Evolutionary conservation across 129 eudicot species (phyloP).

Genomic region (Erigeron canadensis): DNA sequence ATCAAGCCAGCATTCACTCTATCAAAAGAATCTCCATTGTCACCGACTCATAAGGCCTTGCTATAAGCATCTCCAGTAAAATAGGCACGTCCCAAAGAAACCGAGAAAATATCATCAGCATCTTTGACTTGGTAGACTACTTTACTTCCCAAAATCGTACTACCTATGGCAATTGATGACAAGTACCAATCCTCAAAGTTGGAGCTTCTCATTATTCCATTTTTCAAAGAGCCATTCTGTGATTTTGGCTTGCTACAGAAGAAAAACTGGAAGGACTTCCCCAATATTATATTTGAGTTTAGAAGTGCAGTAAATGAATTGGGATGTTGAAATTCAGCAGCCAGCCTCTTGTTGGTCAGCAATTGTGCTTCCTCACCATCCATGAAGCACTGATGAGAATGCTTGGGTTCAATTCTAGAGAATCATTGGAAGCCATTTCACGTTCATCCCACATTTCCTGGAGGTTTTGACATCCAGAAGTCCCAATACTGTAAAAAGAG

Average conservation of each 20-base stretch:
- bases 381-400: conserved; percentile 60
- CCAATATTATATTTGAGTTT: conserved; percentile 43
- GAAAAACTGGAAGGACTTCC: conserved; percentile 43
- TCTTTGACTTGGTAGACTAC: conserved; percentile 58
- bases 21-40: conserved; percentile 40
- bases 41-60: conserved; percentile 37
- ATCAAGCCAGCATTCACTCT: conserved; percentile 34
- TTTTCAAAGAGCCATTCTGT: conserved; percentile 45
- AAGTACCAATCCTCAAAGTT: conserved; percentile 33
- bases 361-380: conserved; percentile 46
- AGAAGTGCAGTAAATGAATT: conserved; percentile 47
- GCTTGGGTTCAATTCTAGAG: conserved; percentile 48
- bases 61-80: conserved; percentile 30
- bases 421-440: conserved; percentile 36
- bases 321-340: conserved; percentile 46
- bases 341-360: conserved; percentile 53
- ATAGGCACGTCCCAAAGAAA: conserved; percentile 31
- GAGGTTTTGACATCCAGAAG: conserved; percentile 51
- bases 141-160: conserved; percentile 24
- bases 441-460: conserved; percentile 35
- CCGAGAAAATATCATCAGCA: conserved; percentile 37
- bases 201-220: conserved; percentile 35
- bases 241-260: conserved; percentile 41
- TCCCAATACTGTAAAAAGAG: conserved; percentile 46
- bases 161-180: background rate